Evolutionary conservation across 495 filamentous ascomycete species (phyloP).

Genomic region (Aspergillus funiculosus): DNA sequence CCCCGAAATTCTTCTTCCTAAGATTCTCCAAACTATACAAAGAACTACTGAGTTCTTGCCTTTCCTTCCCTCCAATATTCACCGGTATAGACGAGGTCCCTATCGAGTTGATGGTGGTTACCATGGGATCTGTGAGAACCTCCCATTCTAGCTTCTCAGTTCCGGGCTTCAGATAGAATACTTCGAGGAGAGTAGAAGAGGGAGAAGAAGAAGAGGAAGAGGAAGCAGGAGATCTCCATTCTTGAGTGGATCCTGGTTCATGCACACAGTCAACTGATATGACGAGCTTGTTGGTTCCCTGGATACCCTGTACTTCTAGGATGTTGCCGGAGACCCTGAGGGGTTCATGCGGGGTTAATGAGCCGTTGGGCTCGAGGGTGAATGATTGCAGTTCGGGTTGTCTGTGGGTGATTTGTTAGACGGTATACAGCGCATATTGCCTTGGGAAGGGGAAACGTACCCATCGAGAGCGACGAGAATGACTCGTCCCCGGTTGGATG

Average conservation of each 20-base stretch:
- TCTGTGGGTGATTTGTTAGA: slow-evolving; percentile 36
- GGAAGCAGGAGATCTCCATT: slow-evolving; percentile 24
- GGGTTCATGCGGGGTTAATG: slow-evolving; percentile 41
- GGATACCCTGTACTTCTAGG: slow-evolving; percentile 46
- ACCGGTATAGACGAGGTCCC: slow-evolving; percentile 32
- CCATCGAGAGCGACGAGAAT: slow-evolving; percentile 64
- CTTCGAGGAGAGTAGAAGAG: slow-evolving; percentile 25
- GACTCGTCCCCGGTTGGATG: slow-evolving; percentile 18
- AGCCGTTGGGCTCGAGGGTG: slow-evolving; percentile 34
- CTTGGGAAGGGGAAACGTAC: slow-evolving; percentile 39
- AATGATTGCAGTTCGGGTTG: slow-evolving; percentile 58
- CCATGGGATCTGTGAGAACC: slow-evolving; percentile 20
- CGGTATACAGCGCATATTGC: not conserved
- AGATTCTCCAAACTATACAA: slow-evolving; percentile 69
- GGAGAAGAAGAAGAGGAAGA: slow-evolving; percentile 15
- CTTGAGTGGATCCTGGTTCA: slow-evolving; percentile 35
- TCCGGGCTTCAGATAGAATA: slow-evolving; percentile 20
- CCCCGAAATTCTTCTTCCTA: slow-evolving; percentile 52
- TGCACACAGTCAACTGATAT: slow-evolving; percentile 52
- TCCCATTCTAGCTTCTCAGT: slow-evolving; percentile 21
- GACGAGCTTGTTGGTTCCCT: slow-evolving; percentile 38
- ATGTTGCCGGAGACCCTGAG: slow-evolving; percentile 54
- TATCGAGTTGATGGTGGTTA: slow-evolving; percentile 25
- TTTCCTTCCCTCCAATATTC: slow-evolving; percentile 30
- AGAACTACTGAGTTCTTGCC: slow-evolving; percentile 39